phyloP scores from a whole-genome alignment of 176 grass and related monocot genomes.

The Carex littledalei region DNA sequence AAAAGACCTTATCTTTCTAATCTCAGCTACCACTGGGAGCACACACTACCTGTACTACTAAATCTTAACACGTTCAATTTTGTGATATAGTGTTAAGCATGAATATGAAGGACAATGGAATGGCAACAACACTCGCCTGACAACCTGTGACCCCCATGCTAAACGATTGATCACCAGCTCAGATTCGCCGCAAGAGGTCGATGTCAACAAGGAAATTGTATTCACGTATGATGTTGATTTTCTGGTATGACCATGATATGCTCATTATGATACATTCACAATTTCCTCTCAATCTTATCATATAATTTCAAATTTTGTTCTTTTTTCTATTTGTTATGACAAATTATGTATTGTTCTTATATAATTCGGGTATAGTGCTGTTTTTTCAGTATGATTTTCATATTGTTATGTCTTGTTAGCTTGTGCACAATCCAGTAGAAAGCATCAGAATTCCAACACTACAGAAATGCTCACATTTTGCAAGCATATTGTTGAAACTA shows the following conservation, averaged over 20 bases:
- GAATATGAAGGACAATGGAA: conserved; percentile 74
- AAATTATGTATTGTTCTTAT: background rate
- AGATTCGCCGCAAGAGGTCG: conserved; percentile 73
- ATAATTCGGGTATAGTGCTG: background rate
- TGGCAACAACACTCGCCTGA: conserved; percentile 57
- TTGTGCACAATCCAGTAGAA: background rate
- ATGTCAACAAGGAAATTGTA: conserved; percentile 72
- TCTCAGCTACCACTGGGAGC: conserved; percentile 5
- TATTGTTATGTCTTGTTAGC: background rate
- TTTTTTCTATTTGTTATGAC: background rate
- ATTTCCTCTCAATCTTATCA: background rate
- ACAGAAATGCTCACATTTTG: background rate
- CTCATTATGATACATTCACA: background rate
- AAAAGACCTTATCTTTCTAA: background rate
- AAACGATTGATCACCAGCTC: conserved; percentile 56
- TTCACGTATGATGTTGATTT: conserved; percentile 80
- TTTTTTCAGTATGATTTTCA: background rate
- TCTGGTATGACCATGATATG: conserved; percentile 38
- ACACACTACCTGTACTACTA: background rate
- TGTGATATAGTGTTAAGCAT: conserved; percentile 65
- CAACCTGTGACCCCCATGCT: conserved; percentile 77
- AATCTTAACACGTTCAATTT: conserved; percentile 17
- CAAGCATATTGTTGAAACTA: background rate
- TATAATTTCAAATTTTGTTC: conserved; percentile 2
- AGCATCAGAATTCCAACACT: background rate